These are phyloP conservation scores for Quercus mongolica DNA, from an alignment of 306 rosid genomes.

Conservation along the genomic window DNA sequence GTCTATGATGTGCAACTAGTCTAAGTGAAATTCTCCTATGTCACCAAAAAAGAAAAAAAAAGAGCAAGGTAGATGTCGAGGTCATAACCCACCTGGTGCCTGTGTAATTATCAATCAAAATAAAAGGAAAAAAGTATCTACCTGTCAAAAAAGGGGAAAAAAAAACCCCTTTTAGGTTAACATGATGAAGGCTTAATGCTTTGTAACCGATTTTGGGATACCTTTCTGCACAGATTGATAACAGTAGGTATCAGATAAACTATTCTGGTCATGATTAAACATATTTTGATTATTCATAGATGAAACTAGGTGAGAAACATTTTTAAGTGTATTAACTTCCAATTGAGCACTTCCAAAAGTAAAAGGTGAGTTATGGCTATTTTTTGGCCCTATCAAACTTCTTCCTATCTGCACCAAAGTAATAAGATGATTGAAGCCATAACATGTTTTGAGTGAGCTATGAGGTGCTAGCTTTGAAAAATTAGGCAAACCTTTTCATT, in stretches of 20 bases:
- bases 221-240: background rate
- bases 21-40: too few species aligned
- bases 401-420: background rate
- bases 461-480: background rate
- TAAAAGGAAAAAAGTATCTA: too few species aligned
- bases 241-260: background rate
- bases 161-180: too few species aligned
- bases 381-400: background rate
- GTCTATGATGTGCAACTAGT: too few species aligned
- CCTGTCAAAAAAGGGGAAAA: too few species aligned
- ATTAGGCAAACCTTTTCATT: background rate
- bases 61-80: too few species aligned
- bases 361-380: background rate
- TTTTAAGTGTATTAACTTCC: background rate
- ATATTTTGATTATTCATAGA: background rate
- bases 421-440: background rate
- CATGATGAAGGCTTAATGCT: background rate
- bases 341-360: background rate
- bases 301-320: background rate
- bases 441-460: background rate
- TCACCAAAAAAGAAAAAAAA: too few species aligned
- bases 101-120: too few species aligned
- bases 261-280: background rate
- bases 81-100: too few species aligned
- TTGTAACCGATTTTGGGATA: background rate